phyloP scores from a whole-genome alignment of 2,329 filamentous ascomycete species.

The Verticillium dahliae region DNA sequence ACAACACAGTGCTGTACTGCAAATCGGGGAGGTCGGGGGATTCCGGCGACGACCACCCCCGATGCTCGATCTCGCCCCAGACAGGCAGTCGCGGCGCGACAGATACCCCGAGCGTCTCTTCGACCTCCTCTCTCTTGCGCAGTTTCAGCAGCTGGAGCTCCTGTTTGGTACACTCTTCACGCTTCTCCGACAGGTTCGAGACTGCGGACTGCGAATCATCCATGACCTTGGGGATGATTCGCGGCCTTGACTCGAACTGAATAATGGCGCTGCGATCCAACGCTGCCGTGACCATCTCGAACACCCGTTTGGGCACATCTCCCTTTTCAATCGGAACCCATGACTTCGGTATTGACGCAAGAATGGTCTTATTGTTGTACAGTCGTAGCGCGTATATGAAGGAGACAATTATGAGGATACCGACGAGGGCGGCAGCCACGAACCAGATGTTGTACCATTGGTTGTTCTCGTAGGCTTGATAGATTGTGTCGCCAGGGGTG shows the following conservation, averaged over 20 bases:
- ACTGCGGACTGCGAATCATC: constrained; percentile 12
- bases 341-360: constrained; percentile 77
- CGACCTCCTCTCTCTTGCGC: constrained; percentile 28
- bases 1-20: constrained; percentile 75
- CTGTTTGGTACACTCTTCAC: constrained; percentile 10
- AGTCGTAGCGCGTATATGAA: constrained; percentile 80
- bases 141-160: constrained; percentile 16
- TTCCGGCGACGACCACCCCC: constrained; percentile 80
- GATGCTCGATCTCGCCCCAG: constrained; percentile 82
- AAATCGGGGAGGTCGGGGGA: constrained; percentile 69
- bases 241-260: constrained; percentile 69
- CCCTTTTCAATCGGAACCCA: constrained; percentile 83
- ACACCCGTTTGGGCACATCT: constrained; percentile 69
- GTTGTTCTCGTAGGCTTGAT: constrained; percentile 60
- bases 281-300: constrained; percentile 66
- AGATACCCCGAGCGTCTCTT: constrained; percentile 32
- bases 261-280: constrained; percentile 74
- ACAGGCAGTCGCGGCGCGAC: constrained; percentile 45
- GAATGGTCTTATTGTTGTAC: constrained; percentile 74
- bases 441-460: constrained; percentile 79
- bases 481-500: constrained; percentile 74
- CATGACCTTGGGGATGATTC: constrained; percentile 27
- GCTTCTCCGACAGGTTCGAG: constrained; percentile 3
- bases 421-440: constrained; percentile 67
- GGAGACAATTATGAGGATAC: constrained; percentile 62